Base-by-base conservation (phyloP, 352 stramenopile genomes). In the Pythium pyrilobum region DNA sequence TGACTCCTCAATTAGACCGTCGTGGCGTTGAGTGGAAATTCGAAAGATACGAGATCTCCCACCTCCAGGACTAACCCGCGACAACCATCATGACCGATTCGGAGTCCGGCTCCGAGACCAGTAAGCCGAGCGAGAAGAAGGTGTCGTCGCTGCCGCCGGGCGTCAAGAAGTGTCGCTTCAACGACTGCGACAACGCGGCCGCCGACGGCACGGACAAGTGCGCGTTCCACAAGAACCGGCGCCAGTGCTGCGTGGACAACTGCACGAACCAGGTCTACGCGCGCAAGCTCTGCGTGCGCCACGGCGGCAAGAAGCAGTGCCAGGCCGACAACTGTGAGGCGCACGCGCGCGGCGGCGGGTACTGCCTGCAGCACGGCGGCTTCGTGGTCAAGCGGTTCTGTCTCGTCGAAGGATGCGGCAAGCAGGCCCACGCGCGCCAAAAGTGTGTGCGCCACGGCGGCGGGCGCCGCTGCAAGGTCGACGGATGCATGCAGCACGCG, bases 261-360 rank as follows among this genome's bases (percentile, higher is more conserved):
- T 92, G 81, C 65, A 89, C 76, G 11, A 92, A 92, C 66, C 81
- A 92, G 62, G 81, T 92, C 18, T 89, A 89, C 57, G 81, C 81
- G 49, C 81, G 81, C 33, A 87, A 89, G 59, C 59, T 92, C 32
- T 92, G 81, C 54, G 81, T 92, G 45, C 81, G 81, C 34, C 81
- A 92, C 55, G 81, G 81, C 41, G 81, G 81, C 31, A 89, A 89
- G 64, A 87, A 87, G 52, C 77, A 88, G 51, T 92, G 81, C 47
- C 77, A 89, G 41, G 74, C 75, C 5, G 77, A 89, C 39, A 74
- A 72, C 46, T 92, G 81, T 62, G 76, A 87, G 42, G 78, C 77
- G 10, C 78, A 92, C 50, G 77, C 77, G 20, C 77, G 81, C 54
- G 81, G 81, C 21, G 78, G 78, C 18, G 74, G 75, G 18, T 91